These are phyloP conservation scores for Pythium aquatile DNA, from an alignment of 352 stramenopile genomes.

Conservation along the genomic window DNA sequence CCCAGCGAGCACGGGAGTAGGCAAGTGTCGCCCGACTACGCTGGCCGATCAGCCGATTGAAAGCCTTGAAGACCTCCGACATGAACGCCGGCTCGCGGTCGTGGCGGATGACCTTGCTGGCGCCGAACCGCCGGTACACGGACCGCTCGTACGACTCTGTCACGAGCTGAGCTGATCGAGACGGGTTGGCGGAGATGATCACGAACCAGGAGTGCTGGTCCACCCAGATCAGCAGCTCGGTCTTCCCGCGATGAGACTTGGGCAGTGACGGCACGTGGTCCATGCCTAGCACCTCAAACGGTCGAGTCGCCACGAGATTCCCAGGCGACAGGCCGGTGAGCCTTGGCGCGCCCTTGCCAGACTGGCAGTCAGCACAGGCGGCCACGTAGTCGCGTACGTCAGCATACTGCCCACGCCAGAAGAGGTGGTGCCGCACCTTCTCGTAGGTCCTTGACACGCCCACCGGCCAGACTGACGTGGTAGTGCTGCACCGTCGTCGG, in stretches of 20 bases:
- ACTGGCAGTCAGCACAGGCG: conserved; percentile 24
- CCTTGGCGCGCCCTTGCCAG: conserved; percentile 15
- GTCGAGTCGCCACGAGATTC: conserved; percentile 20
- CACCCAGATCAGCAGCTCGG: conserved; percentile 30
- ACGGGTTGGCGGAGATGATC: conserved; percentile 15
- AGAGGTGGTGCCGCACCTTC: conserved; percentile 4
- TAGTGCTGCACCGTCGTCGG: conserved; percentile 16
- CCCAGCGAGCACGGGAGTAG: not conserved
- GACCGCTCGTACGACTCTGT: conserved; percentile 25
- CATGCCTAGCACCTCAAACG: conserved; percentile 33
- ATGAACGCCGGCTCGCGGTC: conserved; percentile 31
- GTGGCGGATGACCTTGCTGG: conserved; percentile 25
- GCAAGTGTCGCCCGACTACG: conserved; percentile 15
- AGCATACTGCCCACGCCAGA: conserved; percentile 17
- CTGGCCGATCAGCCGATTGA: conserved; percentile 24
- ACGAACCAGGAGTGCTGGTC: conserved; percentile 23
- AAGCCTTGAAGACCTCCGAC: conserved; percentile 25
- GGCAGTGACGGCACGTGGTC: conserved; percentile 33
- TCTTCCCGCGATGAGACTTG: conserved; percentile 26
- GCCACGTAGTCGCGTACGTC: conserved; percentile 14
- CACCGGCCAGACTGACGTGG: conserved; percentile 23
- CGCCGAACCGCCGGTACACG: conserved; percentile 25
- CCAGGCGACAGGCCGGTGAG: not conserved
- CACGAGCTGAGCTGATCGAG: conserved; percentile 11
- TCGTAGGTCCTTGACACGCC: conserved; percentile 18